Evolutionary conservation across 768 basidiomycete genomes (phyloP).

Genomic region (Rhodosporidiobolus odoratus): DNA sequence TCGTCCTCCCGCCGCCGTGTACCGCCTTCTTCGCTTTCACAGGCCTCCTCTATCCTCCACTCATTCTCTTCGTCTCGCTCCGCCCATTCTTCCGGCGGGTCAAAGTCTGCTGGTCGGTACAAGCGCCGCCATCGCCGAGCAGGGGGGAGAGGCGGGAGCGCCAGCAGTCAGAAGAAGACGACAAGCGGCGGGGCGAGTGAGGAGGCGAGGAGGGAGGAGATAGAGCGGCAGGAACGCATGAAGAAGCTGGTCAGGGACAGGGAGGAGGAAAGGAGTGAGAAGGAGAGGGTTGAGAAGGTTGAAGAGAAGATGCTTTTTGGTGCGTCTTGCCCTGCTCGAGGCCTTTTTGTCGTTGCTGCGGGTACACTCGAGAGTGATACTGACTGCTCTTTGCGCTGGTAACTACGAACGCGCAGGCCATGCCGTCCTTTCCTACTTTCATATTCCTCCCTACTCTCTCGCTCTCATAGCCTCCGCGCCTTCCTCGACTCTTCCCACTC

Average conservation of each 20-base stretch:
- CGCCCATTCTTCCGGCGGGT: too few species aligned
- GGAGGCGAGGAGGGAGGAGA: background rate
- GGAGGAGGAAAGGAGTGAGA: background rate
- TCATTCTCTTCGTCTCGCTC: background rate
- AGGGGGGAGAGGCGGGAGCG: background rate
- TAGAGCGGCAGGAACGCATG: background rate
- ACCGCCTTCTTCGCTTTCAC: background rate
- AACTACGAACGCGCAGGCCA: background rate
- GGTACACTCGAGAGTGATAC: too few species aligned
- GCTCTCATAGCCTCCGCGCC: background rate
- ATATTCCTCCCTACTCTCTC: background rate
- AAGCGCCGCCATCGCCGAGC: conserved; percentile 5
- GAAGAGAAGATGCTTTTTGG: background rate
- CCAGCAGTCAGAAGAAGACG: background rate
- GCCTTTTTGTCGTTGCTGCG: background rate
- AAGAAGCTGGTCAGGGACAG: background rate
- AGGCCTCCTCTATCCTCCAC: background rate
- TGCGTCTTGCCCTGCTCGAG: background rate
- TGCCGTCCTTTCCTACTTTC: conserved; percentile 4
- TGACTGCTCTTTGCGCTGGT: too few species aligned
- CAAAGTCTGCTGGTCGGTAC: too few species aligned
- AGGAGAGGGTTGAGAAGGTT: background rate
- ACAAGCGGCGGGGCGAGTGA: background rate
- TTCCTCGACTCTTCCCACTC: background rate
- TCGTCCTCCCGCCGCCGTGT: background rate